Evolutionary conservation across 148 eudicot genomes (phyloP).

Genomic region (Persicaria maculosa): DNA sequence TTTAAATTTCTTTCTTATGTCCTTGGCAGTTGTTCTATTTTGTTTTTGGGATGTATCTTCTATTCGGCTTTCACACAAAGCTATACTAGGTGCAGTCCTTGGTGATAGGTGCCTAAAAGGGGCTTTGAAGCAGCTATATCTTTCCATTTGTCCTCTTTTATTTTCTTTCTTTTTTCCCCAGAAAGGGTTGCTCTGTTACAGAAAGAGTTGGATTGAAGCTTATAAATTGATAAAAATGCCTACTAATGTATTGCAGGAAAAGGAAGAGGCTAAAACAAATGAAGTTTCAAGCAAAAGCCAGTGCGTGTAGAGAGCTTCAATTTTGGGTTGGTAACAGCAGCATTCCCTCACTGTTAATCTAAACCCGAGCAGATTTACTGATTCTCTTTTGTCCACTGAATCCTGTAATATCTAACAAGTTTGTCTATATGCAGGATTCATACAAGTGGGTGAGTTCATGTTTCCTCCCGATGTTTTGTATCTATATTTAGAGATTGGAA

Average conservation of each 20-base stretch:
- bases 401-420: neutral
- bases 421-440: conserved; percentile 8
- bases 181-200: neutral
- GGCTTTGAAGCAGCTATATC: neutral
- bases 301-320: conserved; percentile 20
- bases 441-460: neutral
- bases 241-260: conserved; percentile 31
- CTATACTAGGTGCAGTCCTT: too few species aligned
- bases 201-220: neutral
- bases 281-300: conserved; percentile 28
- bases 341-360: neutral
- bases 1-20: too few species aligned
- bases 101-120: too few species aligned
- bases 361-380: neutral
- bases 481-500: neutral
- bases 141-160: neutral
- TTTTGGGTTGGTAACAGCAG: conserved; percentile 14
- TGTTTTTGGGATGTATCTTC: too few species aligned
- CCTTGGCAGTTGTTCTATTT: too few species aligned
- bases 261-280: conserved; percentile 30
- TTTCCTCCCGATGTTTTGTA: neutral
- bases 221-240: neutral
- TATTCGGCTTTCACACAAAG: too few species aligned
- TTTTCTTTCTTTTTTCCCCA: neutral
- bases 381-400: neutral